Percentiles rank a stretch among this genome's conserved stretches.
phyloP scores from a whole-genome alignment of 1,284 basidiomycete genomes.

The Prillingera fragicola region DNA sequence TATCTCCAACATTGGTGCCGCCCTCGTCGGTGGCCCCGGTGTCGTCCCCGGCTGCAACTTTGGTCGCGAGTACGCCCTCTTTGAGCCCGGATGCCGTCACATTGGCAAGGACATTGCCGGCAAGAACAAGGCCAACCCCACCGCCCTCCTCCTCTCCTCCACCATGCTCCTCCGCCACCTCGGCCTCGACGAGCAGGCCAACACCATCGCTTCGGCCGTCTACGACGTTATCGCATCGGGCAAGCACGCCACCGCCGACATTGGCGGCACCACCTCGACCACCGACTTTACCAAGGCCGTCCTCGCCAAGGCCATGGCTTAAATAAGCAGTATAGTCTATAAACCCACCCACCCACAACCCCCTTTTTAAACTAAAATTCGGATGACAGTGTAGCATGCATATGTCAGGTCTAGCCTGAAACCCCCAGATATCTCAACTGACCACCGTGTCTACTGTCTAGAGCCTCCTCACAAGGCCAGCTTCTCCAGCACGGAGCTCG shows the following conservation, averaged over 20 bases:
- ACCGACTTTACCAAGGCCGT: constrained; percentile 87
- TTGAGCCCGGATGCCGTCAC: constrained; percentile 98
- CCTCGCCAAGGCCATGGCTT: constrained; percentile 53
- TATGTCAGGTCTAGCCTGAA: constrained; percentile 10
- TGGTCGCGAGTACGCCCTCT: constrained; percentile 94
- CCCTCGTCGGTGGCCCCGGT: constrained; percentile 95
- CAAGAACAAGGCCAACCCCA: constrained; percentile 94
- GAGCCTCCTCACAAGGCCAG: constrained; percentile 2
- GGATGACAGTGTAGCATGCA: constrained; percentile 13
- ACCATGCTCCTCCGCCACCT: constrained; percentile 99
- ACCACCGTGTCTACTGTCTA: not conserved
- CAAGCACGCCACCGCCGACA: constrained; percentile 88
- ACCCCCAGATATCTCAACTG: not conserved
- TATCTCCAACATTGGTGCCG: constrained; percentile 96
- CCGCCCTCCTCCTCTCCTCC: constrained; percentile 94
- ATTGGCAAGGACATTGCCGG: constrained; percentile 98
- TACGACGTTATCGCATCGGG: constrained; percentile 89
- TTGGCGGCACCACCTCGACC: constrained; percentile 84
- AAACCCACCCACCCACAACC: not conserved
- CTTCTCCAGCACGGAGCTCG: constrained; percentile 1
- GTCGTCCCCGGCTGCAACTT: constrained; percentile 98
- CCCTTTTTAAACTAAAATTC: constrained; percentile 3
- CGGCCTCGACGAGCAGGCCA: constrained; percentile 89
- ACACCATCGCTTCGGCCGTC: constrained; percentile 86
- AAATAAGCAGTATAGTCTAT: not conserved